Evolutionary conservation across 1,139 yeast species (phyloP), one percentile per base, ranked within the genome.

Genomic region (Diutina pseudorugosa): DNA sequence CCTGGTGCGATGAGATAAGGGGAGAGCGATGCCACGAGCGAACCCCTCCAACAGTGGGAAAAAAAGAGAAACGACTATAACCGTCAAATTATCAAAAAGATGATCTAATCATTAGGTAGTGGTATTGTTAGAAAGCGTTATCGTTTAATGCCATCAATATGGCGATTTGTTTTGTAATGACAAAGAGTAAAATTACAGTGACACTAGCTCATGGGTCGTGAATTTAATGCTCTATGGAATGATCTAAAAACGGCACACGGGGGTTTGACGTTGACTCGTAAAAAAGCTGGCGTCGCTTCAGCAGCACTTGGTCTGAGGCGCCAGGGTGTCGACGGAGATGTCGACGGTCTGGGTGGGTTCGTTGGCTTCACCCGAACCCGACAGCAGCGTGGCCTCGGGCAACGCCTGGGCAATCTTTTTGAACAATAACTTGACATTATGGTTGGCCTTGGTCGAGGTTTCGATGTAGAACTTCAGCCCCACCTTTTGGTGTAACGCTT

Each of bases 381-480:
- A 41, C 18, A 7, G 18, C 43, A n/a, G 30, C 6, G 43, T 30
- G 30, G 19, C 27, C 20, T 93, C 97, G 2, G 98, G 98, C 58
- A 93, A 76, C 53, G 89, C 82, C 64, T 85, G 87, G 12, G 98
- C 98, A 57, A 93, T 87, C 64, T 85, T 87, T 64, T 90, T 88
- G 70, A 93, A 93, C 58, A 93, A 72, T 54, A 82, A 78, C 69
- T 93, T 91, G 53, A 93, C 96, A 62, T 93, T 93, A 65, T 90
- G 87, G 49, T 96, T 96, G 51, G 93, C 93, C 68, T 91, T 93
- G 33, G 98, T 94, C 57, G 95, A 85, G 3, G 98, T 93, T 65
- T 93, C 98, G 65, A 93, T 82, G 65, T 85, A 89, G 57, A 85
- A 81, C 62, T 82, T 79, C 47, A 93, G 90, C 8, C 88, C 90